Evolutionary conservation across 441 rosid genomes (phyloP).

Genomic region (Caryocar brasiliense): DNA sequence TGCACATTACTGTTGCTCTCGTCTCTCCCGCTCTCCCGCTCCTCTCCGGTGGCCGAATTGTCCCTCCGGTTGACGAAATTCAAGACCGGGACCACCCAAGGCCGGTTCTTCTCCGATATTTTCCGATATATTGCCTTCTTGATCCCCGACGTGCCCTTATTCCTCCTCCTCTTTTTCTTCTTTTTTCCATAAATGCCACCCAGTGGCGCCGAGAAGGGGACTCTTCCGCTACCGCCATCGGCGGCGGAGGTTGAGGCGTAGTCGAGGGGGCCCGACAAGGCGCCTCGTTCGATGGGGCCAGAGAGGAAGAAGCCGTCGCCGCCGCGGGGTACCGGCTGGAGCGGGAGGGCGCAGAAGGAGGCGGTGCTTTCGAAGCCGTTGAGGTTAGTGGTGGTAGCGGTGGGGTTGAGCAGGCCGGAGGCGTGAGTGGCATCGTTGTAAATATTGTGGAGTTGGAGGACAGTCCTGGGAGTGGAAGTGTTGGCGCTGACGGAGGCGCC

Average conservation of each 20-base stretch:
- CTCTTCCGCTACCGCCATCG: slow-evolving; percentile 30
- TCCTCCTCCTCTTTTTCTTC: slow-evolving; percentile 55
- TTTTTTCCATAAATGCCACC: slow-evolving; percentile 56
- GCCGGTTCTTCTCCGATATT: slow-evolving; percentile 67
- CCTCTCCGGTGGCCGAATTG: slow-evolving; percentile 20
- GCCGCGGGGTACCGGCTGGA: slow-evolving; percentile 76
- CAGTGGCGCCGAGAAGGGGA: slow-evolving; percentile 89
- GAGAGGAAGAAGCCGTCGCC: slow-evolving; percentile 60
- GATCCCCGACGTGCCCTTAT: slow-evolving; percentile 51
- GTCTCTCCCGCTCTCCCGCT: slow-evolving; percentile 12
- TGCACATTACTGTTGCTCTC: slow-evolving; percentile 57
- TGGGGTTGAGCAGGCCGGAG: slow-evolving; percentile 18
- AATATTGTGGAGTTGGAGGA: slow-evolving; percentile 60
- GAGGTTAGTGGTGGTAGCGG: slow-evolving; percentile 45
- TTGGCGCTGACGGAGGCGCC: slow-evolving; percentile 94
- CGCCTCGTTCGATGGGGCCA: slow-evolving; percentile 76
- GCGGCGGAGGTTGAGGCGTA: slow-evolving; percentile 23
- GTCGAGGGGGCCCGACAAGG: slow-evolving; percentile 66
- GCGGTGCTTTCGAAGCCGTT: slow-evolving; percentile 84
- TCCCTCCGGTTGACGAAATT: slow-evolving; percentile 57
- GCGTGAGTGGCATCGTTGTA: slow-evolving; percentile 71
- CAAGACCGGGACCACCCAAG: slow-evolving; percentile 90
- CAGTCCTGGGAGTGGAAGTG: slow-evolving; percentile 68
- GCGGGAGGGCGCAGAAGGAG: slow-evolving; percentile 75
- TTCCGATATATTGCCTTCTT: slow-evolving; percentile 42